Evolutionary conservation across 2,329 filamentous ascomycete genomes (phyloP).

Genomic region (Botrytis elliptica): DNA sequence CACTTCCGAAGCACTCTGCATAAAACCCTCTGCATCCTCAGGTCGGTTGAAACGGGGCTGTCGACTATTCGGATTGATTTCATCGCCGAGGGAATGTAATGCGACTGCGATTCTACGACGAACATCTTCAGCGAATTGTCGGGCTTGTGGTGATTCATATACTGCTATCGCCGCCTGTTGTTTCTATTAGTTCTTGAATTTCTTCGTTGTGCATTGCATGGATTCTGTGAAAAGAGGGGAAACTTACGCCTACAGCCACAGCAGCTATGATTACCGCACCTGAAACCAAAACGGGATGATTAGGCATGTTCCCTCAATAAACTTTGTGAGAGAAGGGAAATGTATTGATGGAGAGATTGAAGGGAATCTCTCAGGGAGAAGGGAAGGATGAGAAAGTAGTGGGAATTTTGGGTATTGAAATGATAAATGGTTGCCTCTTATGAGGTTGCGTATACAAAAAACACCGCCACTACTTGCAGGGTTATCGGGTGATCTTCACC

Average conservation of each 20-base stretch:
- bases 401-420: conserved; percentile 3
- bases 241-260: conserved; percentile 38
- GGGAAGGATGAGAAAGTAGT: conserved; percentile 13
- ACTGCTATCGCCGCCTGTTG: conserved; percentile 43
- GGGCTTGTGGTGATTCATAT: conserved; percentile 63
- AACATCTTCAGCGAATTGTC: conserved; percentile 59
- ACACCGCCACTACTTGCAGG: conserved; percentile 22
- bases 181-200: conserved; percentile 21
- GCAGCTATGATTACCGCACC: conserved; percentile 39
- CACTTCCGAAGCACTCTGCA: conserved; percentile 49
- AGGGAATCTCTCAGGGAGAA: not conserved
- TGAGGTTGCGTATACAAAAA: conserved; percentile 14
- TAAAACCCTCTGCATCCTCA: conserved; percentile 64
- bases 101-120: conserved; percentile 61
- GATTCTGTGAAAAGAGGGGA: conserved; percentile 1
- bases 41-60: conserved; percentile 63
- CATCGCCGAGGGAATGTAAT: conserved; percentile 58
- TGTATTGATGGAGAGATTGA: not conserved
- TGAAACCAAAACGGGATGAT: conserved; percentile 37
- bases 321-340: conserved; percentile 17
- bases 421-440: conserved; percentile 13
- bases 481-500: conserved; percentile 14
- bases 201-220: not conserved
- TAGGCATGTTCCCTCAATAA: conserved; percentile 34
- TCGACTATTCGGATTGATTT: conserved; percentile 43